Evolutionary conservation across 148 eudicot species (phyloP), one percentile per base, ranked within the genome.

Genomic region (Spergularia marina): DNA sequence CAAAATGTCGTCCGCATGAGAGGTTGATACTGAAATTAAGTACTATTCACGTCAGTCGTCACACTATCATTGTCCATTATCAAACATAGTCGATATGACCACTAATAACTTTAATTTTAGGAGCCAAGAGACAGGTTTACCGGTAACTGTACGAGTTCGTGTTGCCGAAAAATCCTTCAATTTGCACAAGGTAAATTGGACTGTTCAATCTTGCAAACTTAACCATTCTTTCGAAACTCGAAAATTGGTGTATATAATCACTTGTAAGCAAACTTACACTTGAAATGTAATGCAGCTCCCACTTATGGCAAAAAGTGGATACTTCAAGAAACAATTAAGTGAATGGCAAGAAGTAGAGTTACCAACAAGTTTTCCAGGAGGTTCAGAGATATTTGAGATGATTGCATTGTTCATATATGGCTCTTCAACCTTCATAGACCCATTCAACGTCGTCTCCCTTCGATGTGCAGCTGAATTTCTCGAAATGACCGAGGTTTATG

Each of bases 61-160:
- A 9, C 49, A 9, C 10, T 6, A 9, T 44, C 10, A 44, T 44
- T 44, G 49, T 44, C 49, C 49, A 44, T 44, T 44, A 44, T 9
- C 12, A 10, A n/a, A 16, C 51, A 12, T 21, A 51, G 16, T 68
- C 52, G 36, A 61, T 30, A 44, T 65, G 21, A 12, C 17, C 11
- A 64, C 40, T 59, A 40, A 39, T 9, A 13, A 12, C 55, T 6
- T 21, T 23, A 4, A n/a, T 74, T 70, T 56, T 84, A 93, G 98
- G 98, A 91, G 94, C 82, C 97, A 93, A 71, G 91, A 91, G 78
- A 93, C 97, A 41, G 97, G 98, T 60, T 76, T 87, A 41, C 98
- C 93, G 0, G 91, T 83, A 41, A 84, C 91, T 15, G 85, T 86
- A 44, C 86, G 84, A 21, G 92, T 94, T 78, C 91, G 82, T 9